Evolutionary conservation across 202 grass and related monocot genomes (phyloP), one percentile per base, ranked within the genome.

Genomic region (Carex arenaria): DNA sequence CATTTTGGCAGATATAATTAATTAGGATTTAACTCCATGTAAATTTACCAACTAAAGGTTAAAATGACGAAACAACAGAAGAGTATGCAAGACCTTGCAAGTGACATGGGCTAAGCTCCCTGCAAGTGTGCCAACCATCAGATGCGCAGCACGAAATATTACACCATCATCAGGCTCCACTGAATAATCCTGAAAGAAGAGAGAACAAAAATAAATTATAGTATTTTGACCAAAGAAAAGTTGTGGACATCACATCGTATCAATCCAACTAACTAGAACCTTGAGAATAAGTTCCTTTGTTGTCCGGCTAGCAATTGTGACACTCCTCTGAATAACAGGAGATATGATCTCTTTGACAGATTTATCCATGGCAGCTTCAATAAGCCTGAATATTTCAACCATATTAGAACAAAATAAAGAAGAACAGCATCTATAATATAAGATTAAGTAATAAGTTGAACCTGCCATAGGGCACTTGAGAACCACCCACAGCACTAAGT

Each of bases 91-190:
- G 85, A 95, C 95, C 95, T 98, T 98, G 80, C 90, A 98, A 90
- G 95, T 98, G 76, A 98, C 95, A 88, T 98, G 95, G 53, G 95
- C 95, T 81, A 98, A 85, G 88, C 95, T 98, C 85, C 95, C 95
- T 80, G 95, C 92, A 87, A 98, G 85, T 67, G 92, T 98, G 63
- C 92, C 92, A 72, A 98, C 95, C 95, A 98, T 98, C 87, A 95
- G 83, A 83, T 93, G 95, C 59, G 92, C 95, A 72, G 95, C 82
- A 20, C 91, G 92, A 69, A 90, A 88, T 89, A 95, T 88, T 17
- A 83, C 68, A 86, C 80, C 87, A 65, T 98, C 90, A 84, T 98
- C 92, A 77, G 91, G 83, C 84, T 98, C 95, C 91, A 93, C 87
- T 42, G 93, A 86, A 92, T 93, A 93, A 85, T 98, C 95, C 95